These are phyloP conservation scores for Metarhizium robertsii DNA, from an alignment of 2,329 filamentous ascomycete species.

Conservation along the genomic window DNA sequence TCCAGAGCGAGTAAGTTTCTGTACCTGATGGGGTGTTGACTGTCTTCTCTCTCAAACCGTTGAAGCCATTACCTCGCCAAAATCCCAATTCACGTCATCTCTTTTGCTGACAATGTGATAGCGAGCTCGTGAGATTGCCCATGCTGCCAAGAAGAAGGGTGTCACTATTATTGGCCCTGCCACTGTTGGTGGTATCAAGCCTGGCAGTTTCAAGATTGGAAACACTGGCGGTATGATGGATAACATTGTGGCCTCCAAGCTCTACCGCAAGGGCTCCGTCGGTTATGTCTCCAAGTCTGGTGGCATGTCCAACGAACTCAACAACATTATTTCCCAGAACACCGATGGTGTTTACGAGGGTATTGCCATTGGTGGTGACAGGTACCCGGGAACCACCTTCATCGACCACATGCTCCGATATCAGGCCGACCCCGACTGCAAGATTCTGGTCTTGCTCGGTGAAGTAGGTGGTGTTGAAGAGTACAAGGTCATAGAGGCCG, in stretches of 20 bases:
- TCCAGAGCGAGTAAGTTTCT: conserved; percentile 73
- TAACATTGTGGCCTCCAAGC: conserved; percentile 99
- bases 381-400: conserved; percentile 98
- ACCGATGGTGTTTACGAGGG: conserved; percentile 98
- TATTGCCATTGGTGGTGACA: conserved; percentile 97
- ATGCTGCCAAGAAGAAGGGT: conserved; percentile 95
- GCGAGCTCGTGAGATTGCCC: conserved; percentile 95
- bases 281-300: conserved; percentile 99
- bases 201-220: conserved; percentile 98
- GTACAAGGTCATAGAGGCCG: conserved; percentile 98
- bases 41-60: neutral
- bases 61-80: neutral
- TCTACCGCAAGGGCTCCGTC: conserved; percentile 97
- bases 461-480: conserved; percentile 99
- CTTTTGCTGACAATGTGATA: conserved; percentile 25
- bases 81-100: neutral
- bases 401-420: conserved; percentile 97
- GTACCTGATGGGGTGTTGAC: neutral
- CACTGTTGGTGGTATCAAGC: conserved; percentile 98
- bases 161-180: conserved; percentile 98
- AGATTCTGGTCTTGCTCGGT: conserved; percentile 90
- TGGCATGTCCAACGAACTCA: conserved; percentile 99
- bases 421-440: conserved; percentile 94
- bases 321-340: conserved; percentile 96
- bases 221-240: conserved; percentile 99